Evolutionary conservation across 345 rosid species (phyloP).

Genomic region (Euclidium syriacum): DNA sequence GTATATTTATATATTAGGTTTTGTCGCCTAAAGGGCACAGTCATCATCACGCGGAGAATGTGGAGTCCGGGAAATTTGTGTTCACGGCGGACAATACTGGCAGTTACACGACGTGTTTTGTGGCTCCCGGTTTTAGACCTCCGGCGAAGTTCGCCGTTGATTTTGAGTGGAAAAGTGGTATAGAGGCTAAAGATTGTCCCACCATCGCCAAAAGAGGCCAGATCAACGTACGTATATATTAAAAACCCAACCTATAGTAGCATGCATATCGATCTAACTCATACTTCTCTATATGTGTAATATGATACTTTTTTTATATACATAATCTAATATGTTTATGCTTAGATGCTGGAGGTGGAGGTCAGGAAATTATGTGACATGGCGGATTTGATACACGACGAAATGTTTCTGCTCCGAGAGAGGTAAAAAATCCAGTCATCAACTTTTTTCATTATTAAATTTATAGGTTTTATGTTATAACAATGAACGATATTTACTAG

Average conservation of each 20-base stretch:
- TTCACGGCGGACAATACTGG: conserved; percentile 68
- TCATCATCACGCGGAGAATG: conserved; percentile 49
- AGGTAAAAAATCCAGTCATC: conserved; percentile 40
- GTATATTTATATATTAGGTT: conserved; percentile 41
- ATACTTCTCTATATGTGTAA: not conserved
- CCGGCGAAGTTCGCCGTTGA: conserved; percentile 38
- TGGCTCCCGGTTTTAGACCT: conserved; percentile 36
- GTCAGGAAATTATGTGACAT: conserved; percentile 59
- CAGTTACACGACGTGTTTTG: conserved; percentile 62
- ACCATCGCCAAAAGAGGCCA: conserved; percentile 69
- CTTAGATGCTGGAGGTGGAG: conserved; percentile 62
- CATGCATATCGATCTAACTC: not conserved
- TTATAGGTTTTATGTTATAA: too few relatives aligned
- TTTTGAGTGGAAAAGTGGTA: conserved; percentile 77
- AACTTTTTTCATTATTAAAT: too few relatives aligned
- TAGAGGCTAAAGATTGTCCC: conserved; percentile 75
- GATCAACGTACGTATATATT: conserved; percentile 41
- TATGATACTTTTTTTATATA: not conserved
- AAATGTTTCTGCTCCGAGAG: conserved; percentile 75
- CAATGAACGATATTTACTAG: too few relatives aligned
- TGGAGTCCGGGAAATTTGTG: conserved; percentile 62
- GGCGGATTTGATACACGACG: conserved; percentile 59
- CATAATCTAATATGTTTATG: not conserved
- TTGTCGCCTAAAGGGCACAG: conserved; percentile 53
- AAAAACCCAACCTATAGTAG: too few relatives aligned